A percentile compares a stretch with the other conserved stretches of the same genome.
phyloP scores from a whole-genome alignment of 2,329 filamentous ascomycete species.

The Penicillium psychrosexuale region DNA sequence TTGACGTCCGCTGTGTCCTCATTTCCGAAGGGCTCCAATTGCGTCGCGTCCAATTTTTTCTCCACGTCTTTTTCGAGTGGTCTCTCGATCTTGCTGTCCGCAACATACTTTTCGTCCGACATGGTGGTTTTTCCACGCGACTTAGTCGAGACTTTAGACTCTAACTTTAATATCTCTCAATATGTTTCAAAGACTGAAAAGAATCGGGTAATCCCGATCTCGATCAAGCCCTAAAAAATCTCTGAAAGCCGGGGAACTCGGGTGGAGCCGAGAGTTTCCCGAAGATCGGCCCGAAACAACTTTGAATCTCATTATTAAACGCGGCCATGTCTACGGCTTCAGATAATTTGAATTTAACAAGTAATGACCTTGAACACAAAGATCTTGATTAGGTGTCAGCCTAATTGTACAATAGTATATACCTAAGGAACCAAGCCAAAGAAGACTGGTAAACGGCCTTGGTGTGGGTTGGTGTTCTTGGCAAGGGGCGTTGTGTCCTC shows the following conservation, averaged over 20 bases:
- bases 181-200: not conserved
- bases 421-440: not conserved
- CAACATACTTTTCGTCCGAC: conserved; percentile 18
- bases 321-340: not conserved
- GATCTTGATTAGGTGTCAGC: too few relatives aligned
- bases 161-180: not conserved
- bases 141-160: not conserved
- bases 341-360: not conserved
- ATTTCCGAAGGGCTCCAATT: conserved; percentile 39
- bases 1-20: conserved; percentile 44
- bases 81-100: conserved; percentile 12
- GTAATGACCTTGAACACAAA: not conserved
- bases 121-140: conserved; percentile 9
- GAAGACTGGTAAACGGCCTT: not conserved
- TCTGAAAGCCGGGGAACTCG: conserved; percentile 8
- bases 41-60: conserved; percentile 16
- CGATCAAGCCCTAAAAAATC: conserved; percentile 1
- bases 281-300: conserved; percentile 2
- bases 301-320: not conserved
- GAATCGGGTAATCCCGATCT: not conserved
- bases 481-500: not conserved
- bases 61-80: conserved; percentile 14
- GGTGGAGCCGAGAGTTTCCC: conserved; percentile 7
- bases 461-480: not conserved
- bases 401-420: not conserved